phyloP scores from a whole-genome alignment of 441 rosid species.

The Manihot esculenta region DNA sequence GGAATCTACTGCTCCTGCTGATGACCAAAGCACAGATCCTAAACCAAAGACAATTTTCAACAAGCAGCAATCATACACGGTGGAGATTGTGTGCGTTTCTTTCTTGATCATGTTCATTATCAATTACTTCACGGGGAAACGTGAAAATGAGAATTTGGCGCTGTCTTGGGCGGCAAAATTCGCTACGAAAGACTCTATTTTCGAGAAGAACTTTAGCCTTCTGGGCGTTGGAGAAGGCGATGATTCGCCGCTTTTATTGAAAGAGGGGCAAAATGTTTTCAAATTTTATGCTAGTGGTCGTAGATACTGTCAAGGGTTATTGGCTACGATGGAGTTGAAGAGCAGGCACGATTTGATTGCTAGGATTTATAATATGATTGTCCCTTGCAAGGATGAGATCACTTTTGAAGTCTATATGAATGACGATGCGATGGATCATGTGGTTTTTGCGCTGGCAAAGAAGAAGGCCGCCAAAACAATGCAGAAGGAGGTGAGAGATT shows the following conservation, averaged over 20 bases:
- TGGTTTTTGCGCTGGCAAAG: conserved; percentile 69
- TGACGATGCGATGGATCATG: conserved; percentile 85
- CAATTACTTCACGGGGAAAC: conserved; percentile 79
- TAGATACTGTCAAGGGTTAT: conserved; percentile 73
- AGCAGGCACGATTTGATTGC: conserved; percentile 88
- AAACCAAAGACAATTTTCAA: conserved; percentile 15
- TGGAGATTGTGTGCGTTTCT: conserved; percentile 59
- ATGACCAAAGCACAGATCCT: conserved; percentile 33
- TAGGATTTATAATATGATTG: conserved; percentile 61
- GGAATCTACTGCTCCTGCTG: conserved; percentile 34
- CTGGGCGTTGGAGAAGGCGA: conserved; percentile 87
- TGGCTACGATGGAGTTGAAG: conserved; percentile 91
- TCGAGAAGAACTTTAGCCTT: conserved; percentile 85
- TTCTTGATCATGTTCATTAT: conserved; percentile 57
- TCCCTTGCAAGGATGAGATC: conserved; percentile 94
- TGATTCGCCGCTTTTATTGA: conserved; percentile 75
- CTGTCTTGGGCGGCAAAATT: conserved; percentile 89
- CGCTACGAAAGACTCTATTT: conserved; percentile 69
- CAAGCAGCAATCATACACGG: conserved; percentile 39
- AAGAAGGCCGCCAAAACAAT: conserved; percentile 74
- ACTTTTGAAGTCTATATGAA: conserved; percentile 86
- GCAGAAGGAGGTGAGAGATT: conserved; percentile 72
- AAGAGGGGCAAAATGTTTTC: conserved; percentile 81
- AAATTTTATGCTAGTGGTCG: conserved; percentile 96
- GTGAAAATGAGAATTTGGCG: conserved; percentile 84